Evolutionary conservation across 1,284 basidiomycete genomes (phyloP).

Genomic region (Anthracocystis panici-leucophaei): DNA sequence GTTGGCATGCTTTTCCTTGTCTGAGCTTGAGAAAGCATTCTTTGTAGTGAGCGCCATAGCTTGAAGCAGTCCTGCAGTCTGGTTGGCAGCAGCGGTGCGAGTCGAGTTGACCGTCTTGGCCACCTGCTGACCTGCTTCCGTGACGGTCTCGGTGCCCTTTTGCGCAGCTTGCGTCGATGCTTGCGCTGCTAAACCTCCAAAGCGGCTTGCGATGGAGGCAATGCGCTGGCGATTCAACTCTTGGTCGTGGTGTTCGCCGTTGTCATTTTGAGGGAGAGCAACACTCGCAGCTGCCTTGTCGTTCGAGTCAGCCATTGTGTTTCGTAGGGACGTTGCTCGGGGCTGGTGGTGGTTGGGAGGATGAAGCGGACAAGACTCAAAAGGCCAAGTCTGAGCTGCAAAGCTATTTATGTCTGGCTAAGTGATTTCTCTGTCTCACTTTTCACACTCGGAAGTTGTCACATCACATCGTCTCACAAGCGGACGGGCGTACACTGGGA

Average conservation of each 20-base stretch:
- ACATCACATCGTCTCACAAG: too few species aligned
- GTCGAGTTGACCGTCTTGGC: conserved; percentile 23
- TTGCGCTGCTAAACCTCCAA: conserved; percentile 35
- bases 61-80: conserved; percentile 40
- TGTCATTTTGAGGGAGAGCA: background rate
- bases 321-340: too few species aligned
- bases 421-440: too few species aligned
- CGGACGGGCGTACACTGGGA: too few species aligned
- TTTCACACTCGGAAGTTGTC: too few species aligned
- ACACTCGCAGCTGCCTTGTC: conserved; percentile 11
- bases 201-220: conserved; percentile 40
- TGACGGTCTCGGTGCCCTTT: conserved; percentile 22
- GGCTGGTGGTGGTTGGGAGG: background rate
- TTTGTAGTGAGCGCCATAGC: conserved; percentile 50
- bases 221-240: conserved; percentile 38
- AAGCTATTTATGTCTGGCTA: too few species aligned
- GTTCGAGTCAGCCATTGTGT: conserved; percentile 27
- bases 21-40: conserved; percentile 15
- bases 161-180: conserved; percentile 27
- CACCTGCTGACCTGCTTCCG: conserved; percentile 28
- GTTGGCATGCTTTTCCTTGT: conserved; percentile 14
- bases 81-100: conserved; percentile 32
- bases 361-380: too few species aligned
- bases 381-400: too few species aligned
- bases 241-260: conserved; percentile 2